A percentile compares a stretch with the other conserved stretches of the same genome.
Evolutionary conservation across 768 basidiomycete species (phyloP).

Genomic region (Cystofilobasidium macerans): DNA sequence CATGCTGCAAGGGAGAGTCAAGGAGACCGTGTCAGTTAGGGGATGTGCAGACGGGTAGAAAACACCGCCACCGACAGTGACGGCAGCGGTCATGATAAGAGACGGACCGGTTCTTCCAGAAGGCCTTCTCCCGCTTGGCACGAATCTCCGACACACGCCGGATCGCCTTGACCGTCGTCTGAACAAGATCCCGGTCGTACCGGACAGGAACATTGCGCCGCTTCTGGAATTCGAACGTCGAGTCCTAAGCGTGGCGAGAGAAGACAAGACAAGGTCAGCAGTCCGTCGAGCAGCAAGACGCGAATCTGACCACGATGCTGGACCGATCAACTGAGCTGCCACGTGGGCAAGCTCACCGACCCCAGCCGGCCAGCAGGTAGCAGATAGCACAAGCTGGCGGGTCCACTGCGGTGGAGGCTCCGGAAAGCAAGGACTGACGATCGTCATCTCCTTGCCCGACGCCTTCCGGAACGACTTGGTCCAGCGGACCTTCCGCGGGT

Average conservation of each 20-base stretch:
- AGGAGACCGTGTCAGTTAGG: background rate
- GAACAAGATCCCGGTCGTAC: constrained; percentile 86
- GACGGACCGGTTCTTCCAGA: constrained; percentile 69
- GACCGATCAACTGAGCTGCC: too few species aligned
- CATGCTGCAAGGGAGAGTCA: constrained; percentile 50
- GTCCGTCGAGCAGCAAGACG: background rate
- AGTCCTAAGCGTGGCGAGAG: constrained; percentile 52
- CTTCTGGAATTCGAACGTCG: constrained; percentile 98
- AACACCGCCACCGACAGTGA: too few species aligned
- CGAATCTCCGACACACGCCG: constrained; percentile 89
- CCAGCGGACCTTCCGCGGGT: constrained; percentile 97
- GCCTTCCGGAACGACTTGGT: constrained; percentile 99
- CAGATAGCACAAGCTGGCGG: too few species aligned
- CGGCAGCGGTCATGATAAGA: background rate
- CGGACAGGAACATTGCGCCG: constrained; percentile 92
- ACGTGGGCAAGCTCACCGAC: too few species aligned
- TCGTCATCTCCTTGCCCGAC: constrained; percentile 98
- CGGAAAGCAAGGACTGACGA: constrained; percentile 50
- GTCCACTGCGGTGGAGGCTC: too few species aligned
- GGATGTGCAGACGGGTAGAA: too few species aligned
- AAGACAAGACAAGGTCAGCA: background rate
- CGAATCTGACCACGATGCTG: too few species aligned
- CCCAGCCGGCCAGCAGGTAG: too few species aligned
- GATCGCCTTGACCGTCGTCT: constrained; percentile 92
- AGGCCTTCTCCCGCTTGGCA: constrained; percentile 75